These are phyloP conservation scores for Aspergillus sclerotioniger DNA, from an alignment of 495 filamentous ascomycete genomes.

Conservation along the genomic window DNA sequence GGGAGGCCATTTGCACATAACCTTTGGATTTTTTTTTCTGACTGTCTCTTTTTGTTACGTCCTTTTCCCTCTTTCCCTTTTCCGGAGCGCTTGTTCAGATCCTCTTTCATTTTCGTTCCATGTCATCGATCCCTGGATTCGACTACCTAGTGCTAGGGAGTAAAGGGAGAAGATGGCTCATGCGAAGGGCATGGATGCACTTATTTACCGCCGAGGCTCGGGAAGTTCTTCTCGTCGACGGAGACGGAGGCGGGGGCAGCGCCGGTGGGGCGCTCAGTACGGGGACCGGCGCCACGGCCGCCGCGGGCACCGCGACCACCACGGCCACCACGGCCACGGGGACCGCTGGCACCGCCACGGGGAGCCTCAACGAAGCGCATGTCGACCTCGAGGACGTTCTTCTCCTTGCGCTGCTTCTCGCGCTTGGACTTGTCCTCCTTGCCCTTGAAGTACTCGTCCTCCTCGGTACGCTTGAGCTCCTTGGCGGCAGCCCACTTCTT, in stretches of 20 bases:
- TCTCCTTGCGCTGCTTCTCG: conserved; percentile 87
- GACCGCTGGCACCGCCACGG: conserved; percentile 50
- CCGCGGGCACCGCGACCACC: conserved; percentile 46
- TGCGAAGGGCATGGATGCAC: conserved; percentile 11
- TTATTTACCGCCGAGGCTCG: conserved; percentile 49
- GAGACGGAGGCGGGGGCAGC: conserved; percentile 34
- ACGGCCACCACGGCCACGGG: conserved; percentile 52
- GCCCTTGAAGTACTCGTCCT: conserved; percentile 74
- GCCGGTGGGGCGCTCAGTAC: conserved; percentile 19
- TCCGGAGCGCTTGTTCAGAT: not conserved
- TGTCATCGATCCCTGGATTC: not conserved
- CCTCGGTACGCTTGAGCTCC: conserved; percentile 67
- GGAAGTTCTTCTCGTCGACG: conserved; percentile 54
- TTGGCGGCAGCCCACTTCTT: conserved; percentile 92
- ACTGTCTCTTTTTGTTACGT: not conserved
- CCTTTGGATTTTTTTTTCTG: conserved; percentile 1
- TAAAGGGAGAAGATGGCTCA: conserved; percentile 4
- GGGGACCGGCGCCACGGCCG: conserved; percentile 35
- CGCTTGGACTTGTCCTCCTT: conserved; percentile 78
- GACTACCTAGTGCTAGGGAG: not conserved
- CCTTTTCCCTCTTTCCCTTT: not conserved
- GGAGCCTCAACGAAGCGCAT: conserved; percentile 66
- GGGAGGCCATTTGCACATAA: not conserved
- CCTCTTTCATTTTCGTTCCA: conserved; percentile 1
- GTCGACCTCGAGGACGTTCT: conserved; percentile 85